Evolutionary conservation across 495 filamentous ascomycete species (phyloP).

Genomic region (Hyaloscypha variabilis): DNA sequence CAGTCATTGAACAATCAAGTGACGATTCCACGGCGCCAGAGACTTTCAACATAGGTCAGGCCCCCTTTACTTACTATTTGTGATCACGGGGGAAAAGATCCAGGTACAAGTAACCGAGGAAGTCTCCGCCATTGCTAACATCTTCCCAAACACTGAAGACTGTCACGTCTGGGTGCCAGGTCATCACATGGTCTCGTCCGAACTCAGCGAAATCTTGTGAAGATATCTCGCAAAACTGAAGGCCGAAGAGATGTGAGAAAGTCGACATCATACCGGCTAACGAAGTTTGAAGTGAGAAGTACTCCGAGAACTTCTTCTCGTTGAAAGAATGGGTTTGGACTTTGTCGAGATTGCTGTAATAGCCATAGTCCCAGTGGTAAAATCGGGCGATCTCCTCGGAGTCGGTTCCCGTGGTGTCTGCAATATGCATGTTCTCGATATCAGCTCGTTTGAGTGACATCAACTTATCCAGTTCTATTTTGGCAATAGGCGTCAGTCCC

Average conservation of each 20-base stretch:
- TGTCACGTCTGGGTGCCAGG: slow-evolving; percentile 72
- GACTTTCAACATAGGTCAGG: too few relatives aligned
- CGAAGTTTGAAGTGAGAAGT: background rate
- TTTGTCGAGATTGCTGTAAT: background rate
- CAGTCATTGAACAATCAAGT: too few relatives aligned
- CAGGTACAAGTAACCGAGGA: slow-evolving; percentile 74
- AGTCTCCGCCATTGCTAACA: slow-evolving; percentile 41
- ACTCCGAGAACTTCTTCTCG: background rate
- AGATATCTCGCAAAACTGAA: background rate
- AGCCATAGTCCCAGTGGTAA: background rate
- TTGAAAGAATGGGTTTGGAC: background rate
- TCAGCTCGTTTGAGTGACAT: too few relatives aligned
- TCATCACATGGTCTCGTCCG: slow-evolving; percentile 14
- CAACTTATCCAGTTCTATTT: too few relatives aligned
- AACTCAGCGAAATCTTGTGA: background rate
- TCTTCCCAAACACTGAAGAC: slow-evolving; percentile 71
- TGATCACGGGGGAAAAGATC: slow-evolving; percentile 69
- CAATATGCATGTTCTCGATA: too few relatives aligned
- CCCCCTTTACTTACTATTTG: slow-evolving; percentile 35
- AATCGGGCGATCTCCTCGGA: background rate
- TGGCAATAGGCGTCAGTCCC: background rate
- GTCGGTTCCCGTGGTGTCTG: too few relatives aligned
- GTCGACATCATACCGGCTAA: background rate
- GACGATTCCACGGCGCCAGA: too few relatives aligned
- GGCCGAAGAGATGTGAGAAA: background rate